These are phyloP conservation scores for Afroboletus lepidellus DNA, from an alignment of 1,284 basidiomycete genomes.

Conservation along the genomic window DNA sequence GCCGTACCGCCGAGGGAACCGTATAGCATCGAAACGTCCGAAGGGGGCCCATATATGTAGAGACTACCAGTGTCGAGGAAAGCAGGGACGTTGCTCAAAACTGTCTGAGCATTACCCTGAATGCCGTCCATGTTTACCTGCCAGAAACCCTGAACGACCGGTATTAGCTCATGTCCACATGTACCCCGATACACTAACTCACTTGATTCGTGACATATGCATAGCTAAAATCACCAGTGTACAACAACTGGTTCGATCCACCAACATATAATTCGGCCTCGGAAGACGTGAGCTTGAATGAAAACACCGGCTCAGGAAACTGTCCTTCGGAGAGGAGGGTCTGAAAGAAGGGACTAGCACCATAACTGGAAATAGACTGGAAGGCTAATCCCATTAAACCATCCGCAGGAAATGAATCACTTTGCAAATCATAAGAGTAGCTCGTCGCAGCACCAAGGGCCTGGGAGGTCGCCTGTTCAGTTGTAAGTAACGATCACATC, in stretches of 20 bases:
- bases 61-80: conserved; percentile 50
- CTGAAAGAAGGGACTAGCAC: not conserved
- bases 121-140: conserved; percentile 38
- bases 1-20: conserved; percentile 9
- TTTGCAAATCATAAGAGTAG: not conserved
- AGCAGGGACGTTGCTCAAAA: conserved; percentile 25
- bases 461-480: not conserved
- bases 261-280: not conserved
- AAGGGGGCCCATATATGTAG: conserved; percentile 36
- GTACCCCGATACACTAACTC: not conserved
- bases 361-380: not conserved
- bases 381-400: not conserved
- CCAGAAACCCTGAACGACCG: conserved; percentile 40
- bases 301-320: not conserved
- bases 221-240: not conserved
- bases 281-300: not conserved
- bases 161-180: too few species aligned
- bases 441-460: not conserved
- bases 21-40: conserved; percentile 6
- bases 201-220: not conserved
- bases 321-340: not conserved
- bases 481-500: not conserved
- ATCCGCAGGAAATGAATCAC: not conserved
- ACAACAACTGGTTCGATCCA: not conserved
- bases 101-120: conserved; percentile 21